Evolutionary conservation across 169 alveolate species (phyloP).

Genomic region (Ichthyophthirius multifiliis): DNA sequence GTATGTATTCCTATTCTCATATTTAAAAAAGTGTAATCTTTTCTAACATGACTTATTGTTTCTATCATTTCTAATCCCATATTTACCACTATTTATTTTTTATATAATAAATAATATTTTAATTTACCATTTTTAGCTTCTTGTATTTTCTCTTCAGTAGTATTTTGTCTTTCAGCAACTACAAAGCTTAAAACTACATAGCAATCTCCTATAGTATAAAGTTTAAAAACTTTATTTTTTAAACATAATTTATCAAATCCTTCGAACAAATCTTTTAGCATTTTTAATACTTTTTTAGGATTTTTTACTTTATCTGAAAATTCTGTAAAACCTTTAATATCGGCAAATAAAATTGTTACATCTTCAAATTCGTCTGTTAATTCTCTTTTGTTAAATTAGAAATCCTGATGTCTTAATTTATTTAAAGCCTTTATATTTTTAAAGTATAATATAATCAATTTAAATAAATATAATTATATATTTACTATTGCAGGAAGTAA

Average conservation of each 20-base stretch:
- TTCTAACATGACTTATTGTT: constrained; percentile 65
- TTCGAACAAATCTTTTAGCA: constrained; percentile 67
- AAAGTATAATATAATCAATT: neutral
- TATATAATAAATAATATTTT: neutral
- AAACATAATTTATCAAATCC: constrained; percentile 75
- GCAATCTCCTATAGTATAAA: constrained; percentile 85
- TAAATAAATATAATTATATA: too few species aligned
- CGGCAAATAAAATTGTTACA: constrained; percentile 80
- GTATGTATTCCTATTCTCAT: constrained; percentile 82
- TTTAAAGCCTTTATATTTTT: neutral
- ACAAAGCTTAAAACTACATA: constrained; percentile 81
- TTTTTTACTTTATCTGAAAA: constrained; percentile 58
- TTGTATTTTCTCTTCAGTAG: constrained; percentile 51
- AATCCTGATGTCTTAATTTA: neutral
- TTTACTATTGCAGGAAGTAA: constrained; percentile 1
- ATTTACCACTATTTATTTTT: constrained; percentile 34
- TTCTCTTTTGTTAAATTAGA: neutral
- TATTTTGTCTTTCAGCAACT: constrained; percentile 42
- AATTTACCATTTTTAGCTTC: constrained; percentile 21
- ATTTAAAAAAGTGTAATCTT: constrained; percentile 54
- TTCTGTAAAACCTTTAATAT: constrained; percentile 77
- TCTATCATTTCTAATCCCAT: constrained; percentile 83
- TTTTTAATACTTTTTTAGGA: constrained; percentile 71
- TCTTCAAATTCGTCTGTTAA: constrained; percentile 64
- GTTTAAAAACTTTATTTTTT: constrained; percentile 75